Percentiles rank a stretch among this genome's conserved stretches.
These are phyloP conservation scores for Sanghuangporus weigelae DNA, from an alignment of 1,284 basidiomycete species.

Conservation along the genomic window DNA sequence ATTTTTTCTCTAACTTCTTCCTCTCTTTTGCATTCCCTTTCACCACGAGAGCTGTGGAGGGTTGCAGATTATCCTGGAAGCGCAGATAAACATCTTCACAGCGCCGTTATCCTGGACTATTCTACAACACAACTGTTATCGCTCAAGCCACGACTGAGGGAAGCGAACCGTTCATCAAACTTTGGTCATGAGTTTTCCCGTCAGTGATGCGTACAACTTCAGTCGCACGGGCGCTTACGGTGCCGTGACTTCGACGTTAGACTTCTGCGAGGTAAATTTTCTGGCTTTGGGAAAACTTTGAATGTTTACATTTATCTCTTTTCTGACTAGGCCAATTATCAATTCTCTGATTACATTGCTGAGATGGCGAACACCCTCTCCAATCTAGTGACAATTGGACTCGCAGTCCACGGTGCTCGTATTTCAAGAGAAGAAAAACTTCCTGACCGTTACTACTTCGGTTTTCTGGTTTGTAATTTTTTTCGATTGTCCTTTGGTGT, in stretches of 20 bases:
- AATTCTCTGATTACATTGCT: constrained; percentile 64
- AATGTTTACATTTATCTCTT: background rate
- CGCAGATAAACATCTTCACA: background rate
- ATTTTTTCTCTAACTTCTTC: background rate
- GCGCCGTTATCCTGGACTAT: background rate
- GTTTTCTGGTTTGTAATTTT: constrained; percentile 42
- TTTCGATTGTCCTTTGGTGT: background rate
- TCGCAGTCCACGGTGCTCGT: constrained; percentile 43
- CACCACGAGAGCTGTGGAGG: background rate
- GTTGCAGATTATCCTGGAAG: background rate
- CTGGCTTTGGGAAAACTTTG: background rate
- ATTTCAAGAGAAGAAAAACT: constrained; percentile 36
- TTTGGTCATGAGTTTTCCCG: constrained; percentile 8
- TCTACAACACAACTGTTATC: background rate
- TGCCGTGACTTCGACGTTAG: constrained; percentile 59
- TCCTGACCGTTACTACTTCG: constrained; percentile 45
- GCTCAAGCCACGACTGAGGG: background rate
- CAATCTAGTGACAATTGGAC: constrained; percentile 49
- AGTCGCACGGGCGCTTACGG: constrained; percentile 45
- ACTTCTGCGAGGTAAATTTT: constrained; percentile 62
- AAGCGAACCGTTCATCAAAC: background rate
- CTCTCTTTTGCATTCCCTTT: background rate
- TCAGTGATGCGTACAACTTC: constrained; percentile 11
- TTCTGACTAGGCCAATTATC: constrained; percentile 52
- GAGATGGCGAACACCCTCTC: constrained; percentile 64